Evolutionary conservation across 2,329 filamentous ascomycete genomes (phyloP).

Genomic region (Pseudogymnoascus sp.): DNA sequence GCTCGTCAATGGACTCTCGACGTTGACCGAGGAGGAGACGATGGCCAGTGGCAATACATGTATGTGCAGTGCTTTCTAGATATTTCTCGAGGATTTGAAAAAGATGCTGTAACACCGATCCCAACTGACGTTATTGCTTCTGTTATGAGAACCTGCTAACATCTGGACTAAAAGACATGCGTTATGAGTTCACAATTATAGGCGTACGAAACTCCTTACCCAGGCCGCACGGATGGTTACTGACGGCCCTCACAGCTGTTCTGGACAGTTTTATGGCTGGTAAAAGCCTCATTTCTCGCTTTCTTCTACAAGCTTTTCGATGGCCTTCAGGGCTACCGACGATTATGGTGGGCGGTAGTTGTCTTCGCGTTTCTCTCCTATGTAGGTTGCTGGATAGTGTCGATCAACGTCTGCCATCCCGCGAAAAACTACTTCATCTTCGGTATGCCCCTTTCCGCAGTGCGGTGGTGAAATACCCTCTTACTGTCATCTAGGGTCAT

Average conservation of each 20-base stretch:
- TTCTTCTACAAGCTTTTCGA: slow-evolving; percentile 13
- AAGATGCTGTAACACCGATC: not conserved
- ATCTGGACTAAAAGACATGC: not conserved
- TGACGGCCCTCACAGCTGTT: not conserved
- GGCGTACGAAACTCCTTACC: not conserved
- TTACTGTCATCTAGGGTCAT: not conserved
- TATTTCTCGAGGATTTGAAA: not conserved
- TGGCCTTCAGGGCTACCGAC: not conserved
- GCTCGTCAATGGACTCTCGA: not conserved
- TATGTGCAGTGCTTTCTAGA: not conserved
- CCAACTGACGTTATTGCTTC: not conserved
- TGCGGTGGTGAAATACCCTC: not conserved
- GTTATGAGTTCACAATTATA: not conserved
- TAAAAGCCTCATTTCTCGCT: slow-evolving; percentile 13
- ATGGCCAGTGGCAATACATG: not conserved
- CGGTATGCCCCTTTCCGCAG: not conserved
- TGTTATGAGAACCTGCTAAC: not conserved
- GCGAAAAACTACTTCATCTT: not conserved
- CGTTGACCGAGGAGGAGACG: not conserved
- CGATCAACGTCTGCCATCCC: not conserved
- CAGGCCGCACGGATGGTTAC: not conserved
- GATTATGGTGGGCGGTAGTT: slow-evolving; percentile 8
- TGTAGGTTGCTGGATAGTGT: not conserved
- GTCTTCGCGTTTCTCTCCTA: slow-evolving; percentile 4
- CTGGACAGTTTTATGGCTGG: slow-evolving; percentile 13